Evolutionary conservation across 805 yeast species (phyloP).

Genomic region (Saccharomycodes ludwigii): DNA sequence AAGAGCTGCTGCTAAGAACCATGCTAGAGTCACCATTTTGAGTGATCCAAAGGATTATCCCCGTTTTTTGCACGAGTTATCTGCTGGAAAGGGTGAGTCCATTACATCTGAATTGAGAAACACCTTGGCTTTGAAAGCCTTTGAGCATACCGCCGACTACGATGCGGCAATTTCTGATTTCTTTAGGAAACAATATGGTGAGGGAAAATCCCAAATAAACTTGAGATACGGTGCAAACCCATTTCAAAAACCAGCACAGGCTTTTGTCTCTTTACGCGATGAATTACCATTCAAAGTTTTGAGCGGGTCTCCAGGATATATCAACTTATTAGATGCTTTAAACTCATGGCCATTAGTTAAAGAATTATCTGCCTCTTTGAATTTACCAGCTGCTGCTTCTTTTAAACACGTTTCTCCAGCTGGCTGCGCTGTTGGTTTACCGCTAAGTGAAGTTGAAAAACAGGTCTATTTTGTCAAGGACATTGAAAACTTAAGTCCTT

Average conservation of each 20-base stretch:
- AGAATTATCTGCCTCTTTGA: constrained; percentile 87
- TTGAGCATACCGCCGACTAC: constrained; percentile 97
- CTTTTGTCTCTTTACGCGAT: constrained; percentile 74
- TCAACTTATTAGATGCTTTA: constrained; percentile 89
- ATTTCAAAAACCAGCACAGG: constrained; percentile 98
- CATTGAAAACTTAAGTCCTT: constrained; percentile 88
- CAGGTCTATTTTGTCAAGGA: constrained; percentile 91
- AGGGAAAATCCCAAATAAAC: constrained; percentile 79
- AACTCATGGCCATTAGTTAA: constrained; percentile 98
- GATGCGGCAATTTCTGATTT: constrained; percentile 93
- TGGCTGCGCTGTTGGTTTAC: constrained; percentile 96
- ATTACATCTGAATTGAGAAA: constrained; percentile 66
- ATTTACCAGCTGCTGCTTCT: constrained; percentile 93
- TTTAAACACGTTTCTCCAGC: constrained; percentile 99
- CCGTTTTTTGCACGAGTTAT: constrained; percentile 70
- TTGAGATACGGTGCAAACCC: constrained; percentile 98
- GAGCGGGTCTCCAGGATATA: constrained; percentile 94
- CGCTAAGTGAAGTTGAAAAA: constrained; percentile 82
- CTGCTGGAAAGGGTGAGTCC: constrained; percentile 38
- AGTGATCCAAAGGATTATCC: constrained; percentile 94
- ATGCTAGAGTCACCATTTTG: constrained; percentile 86
- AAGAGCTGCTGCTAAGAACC: constrained; percentile 98
- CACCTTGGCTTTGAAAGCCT: constrained; percentile 86
- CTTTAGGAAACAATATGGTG: constrained; percentile 94
- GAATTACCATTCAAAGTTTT: constrained; percentile 88